phyloP scores from a whole-genome alignment of 2,329 filamentous ascomycete species.

The Sarocladium kiliense region DNA sequence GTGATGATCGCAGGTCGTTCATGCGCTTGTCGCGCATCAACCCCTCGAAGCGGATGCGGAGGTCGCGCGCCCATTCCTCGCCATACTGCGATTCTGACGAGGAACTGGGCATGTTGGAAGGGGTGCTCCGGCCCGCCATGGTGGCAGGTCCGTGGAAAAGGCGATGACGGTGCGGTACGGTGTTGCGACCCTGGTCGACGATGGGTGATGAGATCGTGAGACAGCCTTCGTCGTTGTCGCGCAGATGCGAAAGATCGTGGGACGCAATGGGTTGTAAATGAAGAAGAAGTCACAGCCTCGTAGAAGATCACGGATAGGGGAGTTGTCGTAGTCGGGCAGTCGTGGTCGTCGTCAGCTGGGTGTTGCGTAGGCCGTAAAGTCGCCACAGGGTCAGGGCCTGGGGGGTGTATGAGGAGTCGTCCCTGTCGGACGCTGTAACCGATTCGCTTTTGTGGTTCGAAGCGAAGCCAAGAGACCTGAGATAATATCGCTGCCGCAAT shows the following conservation, averaged over 20 bases:
- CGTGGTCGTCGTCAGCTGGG: conserved; percentile 14
- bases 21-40: conserved; percentile 81
- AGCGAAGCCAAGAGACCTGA: background rate
- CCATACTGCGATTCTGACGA: conserved; percentile 41
- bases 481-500: background rate
- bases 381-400: conserved; percentile 12
- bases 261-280: background rate
- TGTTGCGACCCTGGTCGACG: background rate
- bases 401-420: conserved; percentile 6
- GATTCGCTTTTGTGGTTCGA: background rate
- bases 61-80: conserved; percentile 71
- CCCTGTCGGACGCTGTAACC: background rate
- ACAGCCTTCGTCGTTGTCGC: background rate
- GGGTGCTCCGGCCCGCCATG: conserved; percentile 34
- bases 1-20: conserved; percentile 61
- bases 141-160: conserved; percentile 13
- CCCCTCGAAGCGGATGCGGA: conserved; percentile 81
- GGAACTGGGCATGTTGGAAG: conserved; percentile 22
- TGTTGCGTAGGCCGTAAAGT: conserved; percentile 16
- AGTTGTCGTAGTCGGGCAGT: conserved; percentile 10
- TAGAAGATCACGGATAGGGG: conserved; percentile 4
- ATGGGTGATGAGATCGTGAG: background rate
- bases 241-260: background rate
- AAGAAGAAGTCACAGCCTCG: background rate
- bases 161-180: conserved; percentile 7